Evolutionary conservation across 2,329 filamentous ascomycete species (phyloP), one percentile per base, ranked within the genome.

Genomic region (Nigrospora oryzae): DNA sequence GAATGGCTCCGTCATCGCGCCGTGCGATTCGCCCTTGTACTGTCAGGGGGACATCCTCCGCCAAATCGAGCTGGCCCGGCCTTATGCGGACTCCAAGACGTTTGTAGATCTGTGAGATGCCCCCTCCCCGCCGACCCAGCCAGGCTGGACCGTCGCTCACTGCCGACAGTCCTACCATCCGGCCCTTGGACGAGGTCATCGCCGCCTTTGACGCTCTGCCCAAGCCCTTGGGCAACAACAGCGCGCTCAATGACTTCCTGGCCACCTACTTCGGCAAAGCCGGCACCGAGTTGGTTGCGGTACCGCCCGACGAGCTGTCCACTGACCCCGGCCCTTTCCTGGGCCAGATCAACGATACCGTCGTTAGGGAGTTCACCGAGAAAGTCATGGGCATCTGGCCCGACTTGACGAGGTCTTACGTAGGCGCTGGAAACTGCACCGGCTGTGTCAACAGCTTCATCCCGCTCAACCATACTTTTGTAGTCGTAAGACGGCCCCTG

Each of bases 341-440:
- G 17, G 54, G 71, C 47, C 69, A 70, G 17, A 64, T 85, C 51
- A 62, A 77, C 42, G 78, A 83, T 58, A 59, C 69, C 2, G 77
- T 78, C 23, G 68, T 84, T 52, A 69, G 66, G 48, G 72, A 84
- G 53, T 85, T 84, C 52, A 71, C 75, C 10, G 54, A 67, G 38
- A 77, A 83, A 55, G 81, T 85, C 56, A 83, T 85, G 46, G 73
- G 75, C 53, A 84, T 85, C 50, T 86, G 82, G 82, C 81, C 81
- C 13, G 77, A 83, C 48, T 64, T 86, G 40, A 85, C 82, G 5
- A 70, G 82, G 33, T 64, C 67, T 17, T 84, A 84, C 57, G 64
- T 66, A 13, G 71, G 72, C 43, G 59, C 66, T n/a, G 56, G 57
- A 19, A 74, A 73, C 52, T 84, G 81, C 65, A 65, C 69, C 10